Evolutionary conservation across 768 basidiomycete species (phyloP).

Genomic region (Lactarius trivialis): DNA sequence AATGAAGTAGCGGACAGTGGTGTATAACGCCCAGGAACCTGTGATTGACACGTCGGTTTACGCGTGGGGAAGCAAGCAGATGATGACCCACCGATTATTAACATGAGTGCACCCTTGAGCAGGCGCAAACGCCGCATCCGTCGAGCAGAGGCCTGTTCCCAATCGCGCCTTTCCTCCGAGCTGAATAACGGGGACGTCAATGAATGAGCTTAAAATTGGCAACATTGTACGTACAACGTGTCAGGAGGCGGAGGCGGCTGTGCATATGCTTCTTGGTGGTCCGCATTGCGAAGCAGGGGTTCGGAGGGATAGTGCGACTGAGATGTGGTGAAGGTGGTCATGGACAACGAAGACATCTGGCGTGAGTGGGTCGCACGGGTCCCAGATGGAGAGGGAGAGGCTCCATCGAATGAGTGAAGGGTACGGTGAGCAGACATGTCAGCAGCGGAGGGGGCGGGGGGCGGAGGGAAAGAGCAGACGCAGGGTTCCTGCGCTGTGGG

Average conservation of each 20-base stretch:
- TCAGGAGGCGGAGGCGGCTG: conserved; percentile 41
- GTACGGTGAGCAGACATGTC: conserved; percentile 14
- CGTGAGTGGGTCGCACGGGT: conserved; percentile 22
- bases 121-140: conserved; percentile 33
- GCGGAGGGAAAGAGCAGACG: neutral
- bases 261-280: conserved; percentile 34
- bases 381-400: neutral
- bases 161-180: conserved; percentile 29
- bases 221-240: conserved; percentile 29
- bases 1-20: conserved; percentile 57
- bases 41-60: neutral
- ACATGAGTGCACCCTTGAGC: conserved; percentile 28
- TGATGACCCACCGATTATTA: conserved; percentile 33
- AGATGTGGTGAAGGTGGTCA: conserved; percentile 29
- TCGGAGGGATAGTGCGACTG: conserved; percentile 30
- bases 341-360: conserved; percentile 29
- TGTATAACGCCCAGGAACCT: conserved; percentile 60
- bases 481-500: neutral
- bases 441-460: neutral
- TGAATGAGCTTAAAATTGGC: conserved; percentile 28
- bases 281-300: conserved; percentile 29
- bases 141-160: conserved; percentile 28
- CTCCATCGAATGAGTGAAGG: neutral
- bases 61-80: neutral
- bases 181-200: conserved; percentile 29